Evolutionary conservation across 2,329 filamentous ascomycete genomes (phyloP), one percentile per base, ranked within the genome.

Genomic region (Epichloe elymi): DNA sequence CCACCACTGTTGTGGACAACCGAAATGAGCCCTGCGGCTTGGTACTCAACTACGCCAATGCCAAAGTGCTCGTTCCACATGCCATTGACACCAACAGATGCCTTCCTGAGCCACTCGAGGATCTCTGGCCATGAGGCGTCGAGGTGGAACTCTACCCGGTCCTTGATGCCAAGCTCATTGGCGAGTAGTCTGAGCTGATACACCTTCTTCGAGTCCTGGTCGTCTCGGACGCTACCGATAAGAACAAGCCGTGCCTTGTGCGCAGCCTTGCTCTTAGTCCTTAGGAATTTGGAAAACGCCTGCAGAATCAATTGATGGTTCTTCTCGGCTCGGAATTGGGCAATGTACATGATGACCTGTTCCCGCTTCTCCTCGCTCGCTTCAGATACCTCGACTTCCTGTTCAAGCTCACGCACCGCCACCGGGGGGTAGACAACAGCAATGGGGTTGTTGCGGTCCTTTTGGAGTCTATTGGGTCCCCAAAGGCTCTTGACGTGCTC

Each of bases 31-130:
- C 93, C 93, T 0, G 93, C 93, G 4, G 93, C 93, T 65, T 97
- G 90, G 64, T 97, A 98, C 72, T 98, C 93, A 40, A 98, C 93
- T 15, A 97, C 90, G 1, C 93, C 93, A 53, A 98, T 98, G 20
- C 93, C 93, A 65, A 98, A 98, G 67, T 98, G 93, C 70, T 98
- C 93, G 65, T 96, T 97, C 91, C 93, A 98, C 93, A 98, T 98
- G 61, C 86, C 88, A 60, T 98, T 98, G 33, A 95, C 89, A 47
- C 93, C 93, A 2, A 98, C 79, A 17, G 82, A 91, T 4, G 86
- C 83, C 55, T 74, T 81, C 49, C 80, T 73, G 54, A 97, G 73
- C 79, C 87, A 89, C 35, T 85, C 77, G 10, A 96, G 74, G 49
- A 98, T 87, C 58, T 88, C 80, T 3, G 86, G 81, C 89, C 91